phyloP scores from a whole-genome alignment of 352 stramenopile genomes.

The Discostella stelligera region DNA sequence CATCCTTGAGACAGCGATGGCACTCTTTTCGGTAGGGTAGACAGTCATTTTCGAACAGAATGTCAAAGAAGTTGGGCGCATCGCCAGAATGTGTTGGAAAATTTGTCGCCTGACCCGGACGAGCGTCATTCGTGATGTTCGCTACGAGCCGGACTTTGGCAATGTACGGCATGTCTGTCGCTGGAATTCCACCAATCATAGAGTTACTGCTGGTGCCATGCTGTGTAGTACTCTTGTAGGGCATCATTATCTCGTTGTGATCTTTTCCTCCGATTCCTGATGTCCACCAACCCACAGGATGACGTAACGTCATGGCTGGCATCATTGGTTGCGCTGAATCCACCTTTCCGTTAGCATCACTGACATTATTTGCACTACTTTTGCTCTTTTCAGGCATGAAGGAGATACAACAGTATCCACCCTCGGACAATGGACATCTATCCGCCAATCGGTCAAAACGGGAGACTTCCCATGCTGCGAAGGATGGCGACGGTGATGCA shows the following conservation, averaged over 20 bases:
- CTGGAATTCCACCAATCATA: constrained; percentile 43
- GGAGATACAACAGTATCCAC: constrained; percentile 47
- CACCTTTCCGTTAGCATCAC: not conserved
- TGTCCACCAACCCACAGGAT: constrained; percentile 38
- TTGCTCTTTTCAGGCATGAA: constrained; percentile 14
- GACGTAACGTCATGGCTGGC: constrained; percentile 41
- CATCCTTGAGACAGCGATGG: constrained; percentile 44
- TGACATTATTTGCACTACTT: not conserved
- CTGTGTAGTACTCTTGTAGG: constrained; percentile 22
- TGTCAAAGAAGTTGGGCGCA: constrained; percentile 77
- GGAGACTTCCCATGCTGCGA: not conserved
- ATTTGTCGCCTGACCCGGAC: constrained; percentile 13
- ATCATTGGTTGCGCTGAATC: not conserved
- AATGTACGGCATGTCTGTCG: constrained; percentile 68
- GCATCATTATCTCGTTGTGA: constrained; percentile 7
- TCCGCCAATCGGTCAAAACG: constrained; percentile 12
- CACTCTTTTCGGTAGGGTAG: constrained; percentile 63
- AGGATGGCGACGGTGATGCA: constrained; percentile 1
- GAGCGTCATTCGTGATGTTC: constrained; percentile 43
- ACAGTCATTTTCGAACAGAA: constrained; percentile 74
- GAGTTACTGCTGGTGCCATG: not conserved
- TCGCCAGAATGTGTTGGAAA: constrained; percentile 23
- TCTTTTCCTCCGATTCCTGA: not conserved
- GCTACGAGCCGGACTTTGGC: constrained; percentile 57
- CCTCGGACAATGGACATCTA: constrained; percentile 33